These are phyloP conservation scores for Alternaria hordeiaustralica DNA, from an alignment of 2,329 filamentous ascomycete species.

Conservation along the genomic window DNA sequence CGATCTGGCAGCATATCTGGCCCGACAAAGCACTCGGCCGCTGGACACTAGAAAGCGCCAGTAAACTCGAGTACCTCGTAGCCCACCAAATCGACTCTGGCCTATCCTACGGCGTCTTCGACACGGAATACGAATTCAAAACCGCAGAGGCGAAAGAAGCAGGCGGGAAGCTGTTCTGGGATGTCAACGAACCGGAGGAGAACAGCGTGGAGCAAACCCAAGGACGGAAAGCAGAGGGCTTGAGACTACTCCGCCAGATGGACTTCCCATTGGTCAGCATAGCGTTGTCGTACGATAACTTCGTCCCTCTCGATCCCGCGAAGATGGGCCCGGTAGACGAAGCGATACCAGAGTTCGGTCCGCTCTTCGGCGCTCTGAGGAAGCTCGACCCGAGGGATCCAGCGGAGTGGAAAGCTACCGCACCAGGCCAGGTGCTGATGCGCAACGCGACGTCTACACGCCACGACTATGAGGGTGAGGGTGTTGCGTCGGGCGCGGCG, in stretches of 20 bases:
- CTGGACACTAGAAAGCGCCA: slow-evolving; percentile 13
- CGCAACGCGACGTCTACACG: slow-evolving; percentile 49
- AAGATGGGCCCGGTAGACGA: slow-evolving; percentile 32
- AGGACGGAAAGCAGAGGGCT: slow-evolving; percentile 26
- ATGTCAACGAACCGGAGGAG: slow-evolving; percentile 17
- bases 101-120: slow-evolving; percentile 49
- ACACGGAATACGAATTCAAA: slow-evolving; percentile 49
- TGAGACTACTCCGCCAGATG: slow-evolving; percentile 42
- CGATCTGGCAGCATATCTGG: slow-evolving; percentile 37
- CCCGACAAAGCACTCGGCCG: slow-evolving; percentile 25
- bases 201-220: slow-evolving; percentile 20
- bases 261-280: slow-evolving; percentile 51
- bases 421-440: slow-evolving; percentile 39
- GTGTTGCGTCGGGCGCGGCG: slow-evolving; percentile 44
- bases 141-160: slow-evolving; percentile 33
- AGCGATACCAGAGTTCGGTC: slow-evolving; percentile 31
- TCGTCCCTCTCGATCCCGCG: slow-evolving; percentile 31
- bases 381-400: slow-evolving; percentile 31
- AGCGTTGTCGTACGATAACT: slow-evolving; percentile 45
- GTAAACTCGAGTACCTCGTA: slow-evolving; percentile 35
- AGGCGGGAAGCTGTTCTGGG: slow-evolving; percentile 38
- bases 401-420: slow-evolving; percentile 36
- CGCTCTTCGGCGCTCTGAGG: slow-evolving; percentile 29
- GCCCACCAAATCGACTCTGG: slow-evolving; percentile 44
- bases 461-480: slow-evolving; percentile 42